Evolutionary conservation across 805 yeast genomes (phyloP).

Genomic region (Candida tammaniensis): DNA sequence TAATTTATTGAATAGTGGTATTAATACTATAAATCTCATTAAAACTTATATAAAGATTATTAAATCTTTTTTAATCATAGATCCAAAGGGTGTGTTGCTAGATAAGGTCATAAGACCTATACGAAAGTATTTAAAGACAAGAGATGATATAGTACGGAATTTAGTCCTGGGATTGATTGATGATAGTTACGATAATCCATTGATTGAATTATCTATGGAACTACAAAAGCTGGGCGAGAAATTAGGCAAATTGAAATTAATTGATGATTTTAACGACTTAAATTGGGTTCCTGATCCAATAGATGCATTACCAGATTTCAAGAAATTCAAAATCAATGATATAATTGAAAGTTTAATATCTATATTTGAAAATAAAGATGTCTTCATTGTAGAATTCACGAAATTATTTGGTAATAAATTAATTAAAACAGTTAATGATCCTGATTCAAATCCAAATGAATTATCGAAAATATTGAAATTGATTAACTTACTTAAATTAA

Average conservation of each 20-base stretch:
- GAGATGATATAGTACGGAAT: slow-evolving; percentile 69
- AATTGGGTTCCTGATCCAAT: slow-evolving; percentile 85
- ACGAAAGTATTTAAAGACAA: slow-evolving; percentile 62
- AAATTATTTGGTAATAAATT: slow-evolving; percentile 57
- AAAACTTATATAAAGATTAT: slow-evolving; percentile 69
- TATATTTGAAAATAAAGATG: slow-evolving; percentile 66
- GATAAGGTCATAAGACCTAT: slow-evolving; percentile 79
- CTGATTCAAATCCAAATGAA: slow-evolving; percentile 24
- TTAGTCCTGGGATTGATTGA: slow-evolving; percentile 72
- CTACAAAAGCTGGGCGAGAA: slow-evolving; percentile 29
- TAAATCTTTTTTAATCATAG: slow-evolving; percentile 68
- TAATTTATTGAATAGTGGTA: slow-evolving; percentile 72
- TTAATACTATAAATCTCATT: slow-evolving; percentile 72
- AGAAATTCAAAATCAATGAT: slow-evolving; percentile 58
- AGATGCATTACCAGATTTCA: slow-evolving; percentile 86
- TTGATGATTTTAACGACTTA: slow-evolving; percentile 45
- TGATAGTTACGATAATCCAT: slow-evolving; percentile 32
- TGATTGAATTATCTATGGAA: slow-evolving; percentile 55
- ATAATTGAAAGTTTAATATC: slow-evolving; percentile 69
- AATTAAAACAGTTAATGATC: slow-evolving; percentile 24
- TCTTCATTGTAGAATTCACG: slow-evolving; percentile 64
- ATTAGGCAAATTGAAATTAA: slow-evolving; percentile 8
- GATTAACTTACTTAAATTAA: slow-evolving; percentile 52
- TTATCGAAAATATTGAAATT: slow-evolving; percentile 28
- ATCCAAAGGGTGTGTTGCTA: slow-evolving; percentile 80